Evolutionary conservation across 768 basidiomycete species (phyloP).

Genomic region (Tricholoma matsutake): DNA sequence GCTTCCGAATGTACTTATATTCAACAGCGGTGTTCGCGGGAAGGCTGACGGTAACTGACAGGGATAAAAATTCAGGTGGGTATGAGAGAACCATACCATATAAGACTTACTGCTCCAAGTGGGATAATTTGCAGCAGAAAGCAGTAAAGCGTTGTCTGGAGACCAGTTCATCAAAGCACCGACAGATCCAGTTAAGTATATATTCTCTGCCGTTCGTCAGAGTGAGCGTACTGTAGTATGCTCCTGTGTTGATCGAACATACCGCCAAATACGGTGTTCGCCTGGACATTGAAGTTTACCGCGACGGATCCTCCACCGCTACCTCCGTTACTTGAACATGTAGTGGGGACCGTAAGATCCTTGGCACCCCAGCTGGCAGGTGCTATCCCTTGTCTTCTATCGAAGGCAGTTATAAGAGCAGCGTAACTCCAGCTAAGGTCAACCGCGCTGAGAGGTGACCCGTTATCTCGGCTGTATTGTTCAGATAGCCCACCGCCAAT

Average conservation of each 20-base stretch:
- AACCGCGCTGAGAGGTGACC: slow-evolving; percentile 52
- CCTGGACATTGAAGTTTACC: slow-evolving; percentile 64
- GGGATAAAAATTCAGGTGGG: neutral
- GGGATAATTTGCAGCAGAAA: slow-evolving; percentile 58
- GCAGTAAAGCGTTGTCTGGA: slow-evolving; percentile 48
- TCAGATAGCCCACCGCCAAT: slow-evolving; percentile 57
- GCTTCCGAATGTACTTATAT: slow-evolving; percentile 71
- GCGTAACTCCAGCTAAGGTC: slow-evolving; percentile 82
- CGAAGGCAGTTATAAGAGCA: slow-evolving; percentile 56
- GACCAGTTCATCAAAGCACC: slow-evolving; percentile 59
- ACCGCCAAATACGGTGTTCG: slow-evolving; percentile 60
- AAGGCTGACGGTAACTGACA: slow-evolving; percentile 56
- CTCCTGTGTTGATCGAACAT: slow-evolving; percentile 16
- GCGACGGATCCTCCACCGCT: slow-evolving; percentile 34
- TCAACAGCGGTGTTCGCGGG: slow-evolving; percentile 52
- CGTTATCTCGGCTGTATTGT: slow-evolving; percentile 52
- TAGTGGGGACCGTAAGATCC: slow-evolving; percentile 45
- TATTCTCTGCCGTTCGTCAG: slow-evolving; percentile 47
- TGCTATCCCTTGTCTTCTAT: slow-evolving; percentile 45
- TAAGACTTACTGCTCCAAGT: slow-evolving; percentile 60
- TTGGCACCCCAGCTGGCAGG: slow-evolving; percentile 65
- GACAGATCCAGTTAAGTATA: slow-evolving; percentile 63
- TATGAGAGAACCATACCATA: slow-evolving; percentile 1
- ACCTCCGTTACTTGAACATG: slow-evolving; percentile 35
- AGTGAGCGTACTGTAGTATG: neutral